phyloP scores from a whole-genome alignment of 768 basidiomycete genomes.

The Suillus fuscotomentosus region DNA sequence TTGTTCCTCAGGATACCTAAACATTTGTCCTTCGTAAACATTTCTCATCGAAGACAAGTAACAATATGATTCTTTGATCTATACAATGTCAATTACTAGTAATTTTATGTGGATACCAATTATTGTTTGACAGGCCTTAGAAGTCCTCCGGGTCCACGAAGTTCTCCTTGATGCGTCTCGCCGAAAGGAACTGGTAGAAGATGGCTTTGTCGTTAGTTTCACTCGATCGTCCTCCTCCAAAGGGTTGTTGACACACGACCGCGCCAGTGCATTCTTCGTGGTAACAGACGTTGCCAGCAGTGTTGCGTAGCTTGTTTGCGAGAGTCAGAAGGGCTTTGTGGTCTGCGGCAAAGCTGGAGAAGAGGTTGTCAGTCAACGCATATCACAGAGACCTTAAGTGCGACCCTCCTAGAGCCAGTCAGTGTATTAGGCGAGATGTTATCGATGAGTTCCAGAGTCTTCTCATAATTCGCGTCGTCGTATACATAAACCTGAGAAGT shows the following conservation, averaged over 20 bases:
- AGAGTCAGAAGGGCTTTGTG: slow-evolving; percentile 78
- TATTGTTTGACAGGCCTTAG: slow-evolving; percentile 12
- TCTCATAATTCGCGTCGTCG: slow-evolving; percentile 84
- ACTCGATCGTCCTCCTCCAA: slow-evolving; percentile 89
- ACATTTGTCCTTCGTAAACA: not conserved
- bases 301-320: slow-evolving; percentile 80
- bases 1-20: no score
- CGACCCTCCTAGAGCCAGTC: slow-evolving; percentile 87
- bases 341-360: slow-evolving; percentile 73
- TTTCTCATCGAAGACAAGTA: not conserved
- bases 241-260: slow-evolving; percentile 96
- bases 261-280: slow-evolving; percentile 98
- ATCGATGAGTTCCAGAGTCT: slow-evolving; percentile 86
- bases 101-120: not conserved
- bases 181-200: slow-evolving; percentile 80
- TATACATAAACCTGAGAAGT: slow-evolving; percentile 76
- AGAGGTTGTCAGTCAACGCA: slow-evolving; percentile 12
- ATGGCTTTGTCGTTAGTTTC: slow-evolving; percentile 94
- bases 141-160: slow-evolving; percentile 83
- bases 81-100: not conserved
- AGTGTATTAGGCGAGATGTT: slow-evolving; percentile 83
- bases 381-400: not conserved
- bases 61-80: not conserved
- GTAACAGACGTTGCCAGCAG: slow-evolving; percentile 96
- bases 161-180: slow-evolving; percentile 96